phyloP scores from a whole-genome alignment of 2,329 filamentous ascomycete species.

The Endocalyx cinctus region DNA sequence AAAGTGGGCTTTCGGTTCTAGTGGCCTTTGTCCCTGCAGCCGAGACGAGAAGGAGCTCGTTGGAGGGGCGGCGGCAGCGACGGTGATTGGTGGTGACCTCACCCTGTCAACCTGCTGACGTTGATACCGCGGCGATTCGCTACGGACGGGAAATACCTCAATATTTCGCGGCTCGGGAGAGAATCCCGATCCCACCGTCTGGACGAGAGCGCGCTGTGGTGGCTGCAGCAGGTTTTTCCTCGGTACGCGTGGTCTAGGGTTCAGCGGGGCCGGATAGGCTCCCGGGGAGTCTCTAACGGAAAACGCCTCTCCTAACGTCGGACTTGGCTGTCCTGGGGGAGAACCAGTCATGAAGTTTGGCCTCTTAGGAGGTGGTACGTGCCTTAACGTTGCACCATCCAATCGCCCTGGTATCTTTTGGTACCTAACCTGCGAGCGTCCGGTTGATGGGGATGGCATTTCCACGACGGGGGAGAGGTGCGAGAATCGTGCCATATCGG shows the following conservation, averaged over 20 bases:
- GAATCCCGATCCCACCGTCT: constrained; percentile 21
- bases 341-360: constrained; percentile 25
- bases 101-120: constrained; percentile 2
- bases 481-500: constrained; percentile 21
- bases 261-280: constrained; percentile 22
- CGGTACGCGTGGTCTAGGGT: too few species aligned
- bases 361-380: constrained; percentile 29
- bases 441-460: constrained; percentile 32
- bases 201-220: constrained; percentile 13
- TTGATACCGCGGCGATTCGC: too few species aligned
- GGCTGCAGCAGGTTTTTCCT: too few species aligned
- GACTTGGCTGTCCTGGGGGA: constrained; percentile 37
- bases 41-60: too few species aligned
- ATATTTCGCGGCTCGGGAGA: constrained; percentile 17
- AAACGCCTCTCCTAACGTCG: constrained; percentile 34
- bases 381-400: constrained; percentile 22
- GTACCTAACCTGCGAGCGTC: constrained; percentile 29
- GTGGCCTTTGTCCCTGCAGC: background rate
- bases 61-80: constrained; percentile 14
- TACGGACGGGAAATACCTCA: constrained; percentile 14
- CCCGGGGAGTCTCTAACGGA: constrained; percentile 14
- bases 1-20: too few species aligned
- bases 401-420: constrained; percentile 23
- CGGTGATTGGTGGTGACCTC: background rate
- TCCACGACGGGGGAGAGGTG: constrained; percentile 47